Percentiles rank a stretch among this genome's conserved stretches.
These are phyloP conservation scores for Areca catechu DNA, from an alignment of 176 grass and related monocot species.

Conservation along the genomic window DNA sequence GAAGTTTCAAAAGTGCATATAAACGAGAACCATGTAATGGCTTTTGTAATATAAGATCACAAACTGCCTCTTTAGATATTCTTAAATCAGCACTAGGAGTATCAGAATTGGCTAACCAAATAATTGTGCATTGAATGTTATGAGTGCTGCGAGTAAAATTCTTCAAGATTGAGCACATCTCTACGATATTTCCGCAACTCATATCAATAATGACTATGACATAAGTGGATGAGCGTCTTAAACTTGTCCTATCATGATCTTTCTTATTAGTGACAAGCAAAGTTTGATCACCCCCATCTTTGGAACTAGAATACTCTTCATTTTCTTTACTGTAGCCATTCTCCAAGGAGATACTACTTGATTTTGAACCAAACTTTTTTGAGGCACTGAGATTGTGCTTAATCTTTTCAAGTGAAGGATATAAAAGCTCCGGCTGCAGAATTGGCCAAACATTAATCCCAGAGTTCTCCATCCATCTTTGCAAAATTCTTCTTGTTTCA, in stretches of 20 bases:
- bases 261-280: too few relatives aligned
- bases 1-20: slow-evolving; percentile 18
- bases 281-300: slow-evolving; percentile 29
- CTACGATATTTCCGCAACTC: slow-evolving; percentile 7
- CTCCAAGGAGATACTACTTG: neutral
- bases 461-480: slow-evolving; percentile 54
- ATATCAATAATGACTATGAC: slow-evolving; percentile 45
- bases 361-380: slow-evolving; percentile 14
- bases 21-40: slow-evolving; percentile 65
- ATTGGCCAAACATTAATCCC: slow-evolving; percentile 54
- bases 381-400: slow-evolving; percentile 4
- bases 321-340: slow-evolving; percentile 3
- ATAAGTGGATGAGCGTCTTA: slow-evolving; percentile 8
- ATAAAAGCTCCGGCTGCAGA: slow-evolving; percentile 22
- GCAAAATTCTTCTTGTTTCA: slow-evolving; percentile 55
- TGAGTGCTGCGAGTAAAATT: slow-evolving; percentile 15
- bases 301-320: slow-evolving; percentile 29
- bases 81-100: slow-evolving; percentile 19
- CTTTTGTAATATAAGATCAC: slow-evolving; percentile 43
- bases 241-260: neutral
- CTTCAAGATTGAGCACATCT: slow-evolving; percentile 15
- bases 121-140: slow-evolving; percentile 33
- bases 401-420: slow-evolving; percentile 30
- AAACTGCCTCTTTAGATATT: slow-evolving; percentile 23
- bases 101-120: slow-evolving; percentile 35